These are phyloP conservation scores for Colletotrichum filicis DNA, from an alignment of 2,329 filamentous ascomycete species.

Conservation along the genomic window DNA sequence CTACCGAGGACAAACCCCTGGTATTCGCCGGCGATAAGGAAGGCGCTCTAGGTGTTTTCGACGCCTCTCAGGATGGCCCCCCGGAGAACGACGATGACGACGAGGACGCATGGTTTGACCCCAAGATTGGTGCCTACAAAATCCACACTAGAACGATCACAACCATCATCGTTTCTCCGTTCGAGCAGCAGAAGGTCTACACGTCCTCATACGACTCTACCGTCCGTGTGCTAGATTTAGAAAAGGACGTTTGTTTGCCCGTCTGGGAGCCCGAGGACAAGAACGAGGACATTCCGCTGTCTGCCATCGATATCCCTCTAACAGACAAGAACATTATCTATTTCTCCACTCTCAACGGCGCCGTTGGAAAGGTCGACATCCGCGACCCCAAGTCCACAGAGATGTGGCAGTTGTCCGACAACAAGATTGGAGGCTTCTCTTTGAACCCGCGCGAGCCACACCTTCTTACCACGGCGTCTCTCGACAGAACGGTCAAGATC, in stretches of 20 bases:
- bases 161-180: slow-evolving; percentile 80
- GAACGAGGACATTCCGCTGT: slow-evolving; percentile 81
- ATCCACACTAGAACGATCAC: slow-evolving; percentile 90
- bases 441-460: slow-evolving; percentile 84
- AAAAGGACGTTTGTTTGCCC: slow-evolving; percentile 82
- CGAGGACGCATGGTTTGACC: slow-evolving; percentile 75
- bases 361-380: slow-evolving; percentile 83
- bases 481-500: slow-evolving; percentile 89
- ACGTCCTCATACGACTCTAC: slow-evolving; percentile 94
- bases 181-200: slow-evolving; percentile 80
- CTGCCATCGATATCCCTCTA: slow-evolving; percentile 81
- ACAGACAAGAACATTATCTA: slow-evolving; percentile 79
- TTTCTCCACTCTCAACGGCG: slow-evolving; percentile 88
- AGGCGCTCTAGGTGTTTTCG: slow-evolving; percentile 89
- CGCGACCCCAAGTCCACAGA: slow-evolving; percentile 69
- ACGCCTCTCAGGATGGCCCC: slow-evolving; percentile 77
- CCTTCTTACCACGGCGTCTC: slow-evolving; percentile 86
- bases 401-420: slow-evolving; percentile 82
- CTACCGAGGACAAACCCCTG: slow-evolving; percentile 84
- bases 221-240: slow-evolving; percentile 86
- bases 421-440: slow-evolving; percentile 96
- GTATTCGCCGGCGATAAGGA: slow-evolving; percentile 96
- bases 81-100: slow-evolving; percentile 70
- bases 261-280: slow-evolving; percentile 80
- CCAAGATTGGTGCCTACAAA: slow-evolving; percentile 89